phyloP scores from a whole-genome alignment of 2,329 filamentous ascomycete species.

The Diaporthe capsici region DNA sequence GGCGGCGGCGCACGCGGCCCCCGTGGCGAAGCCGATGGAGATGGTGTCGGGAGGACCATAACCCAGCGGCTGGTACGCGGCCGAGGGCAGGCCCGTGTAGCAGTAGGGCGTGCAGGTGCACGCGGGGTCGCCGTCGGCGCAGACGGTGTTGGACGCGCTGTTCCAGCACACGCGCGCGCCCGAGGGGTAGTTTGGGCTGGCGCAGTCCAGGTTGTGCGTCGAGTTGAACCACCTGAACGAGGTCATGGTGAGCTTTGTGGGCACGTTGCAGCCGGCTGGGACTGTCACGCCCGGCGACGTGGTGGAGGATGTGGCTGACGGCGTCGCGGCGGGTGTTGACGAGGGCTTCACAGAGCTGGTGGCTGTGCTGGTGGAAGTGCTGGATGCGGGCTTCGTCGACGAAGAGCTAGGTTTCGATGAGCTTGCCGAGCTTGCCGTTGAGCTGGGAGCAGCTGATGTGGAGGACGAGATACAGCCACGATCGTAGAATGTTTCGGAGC shows the following conservation, averaged over 20 bases:
- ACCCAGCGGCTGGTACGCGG: conserved; percentile 34
- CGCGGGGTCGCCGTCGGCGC: conserved; percentile 8
- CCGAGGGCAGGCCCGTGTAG: neutral
- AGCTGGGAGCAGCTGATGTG: neutral
- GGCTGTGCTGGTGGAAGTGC: neutral
- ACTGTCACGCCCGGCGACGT: neutral
- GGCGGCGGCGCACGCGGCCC: neutral
- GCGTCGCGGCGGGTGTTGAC: neutral
- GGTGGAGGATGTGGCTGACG: neutral
- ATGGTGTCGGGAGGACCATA: conserved; percentile 25
- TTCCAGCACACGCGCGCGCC: conserved; percentile 35
- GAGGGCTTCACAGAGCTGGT: neutral
- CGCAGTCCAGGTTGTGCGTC: conserved; percentile 38
- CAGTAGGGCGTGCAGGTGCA: conserved; percentile 28
- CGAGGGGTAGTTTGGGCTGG: neutral
- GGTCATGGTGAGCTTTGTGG: conserved; percentile 27
- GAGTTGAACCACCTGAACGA: conserved; percentile 38
- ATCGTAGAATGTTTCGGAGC: conserved; percentile 28
- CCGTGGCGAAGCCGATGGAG: conserved; percentile 11
- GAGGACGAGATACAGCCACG: conserved; percentile 12
- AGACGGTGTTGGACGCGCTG: conserved; percentile 20
- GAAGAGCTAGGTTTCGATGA: neutral
- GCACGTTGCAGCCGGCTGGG: conserved; percentile 24
- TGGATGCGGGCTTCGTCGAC: neutral
- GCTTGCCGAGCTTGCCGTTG: neutral